phyloP scores from a whole-genome alignment of 257 asterid genomes.

The Nicotiana undulata region DNA sequence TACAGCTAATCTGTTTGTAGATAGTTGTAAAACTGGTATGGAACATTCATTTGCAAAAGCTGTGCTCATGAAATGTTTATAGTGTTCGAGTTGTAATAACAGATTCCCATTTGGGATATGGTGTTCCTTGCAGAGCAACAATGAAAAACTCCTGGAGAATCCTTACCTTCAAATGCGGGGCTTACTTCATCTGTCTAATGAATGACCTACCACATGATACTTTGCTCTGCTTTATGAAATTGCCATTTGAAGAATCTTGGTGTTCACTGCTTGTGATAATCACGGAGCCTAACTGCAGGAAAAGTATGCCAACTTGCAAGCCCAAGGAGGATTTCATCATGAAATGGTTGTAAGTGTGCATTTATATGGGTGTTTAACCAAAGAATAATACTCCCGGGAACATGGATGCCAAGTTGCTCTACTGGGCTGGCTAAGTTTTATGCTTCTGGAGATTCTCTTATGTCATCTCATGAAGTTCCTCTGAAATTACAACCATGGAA shows the following conservation, averaged over 20 bases:
- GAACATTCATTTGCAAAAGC: background rate
- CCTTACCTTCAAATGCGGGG: conserved; percentile 99
- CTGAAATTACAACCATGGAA: background rate
- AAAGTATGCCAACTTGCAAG: background rate
- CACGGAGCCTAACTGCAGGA: background rate
- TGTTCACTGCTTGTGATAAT: background rate
- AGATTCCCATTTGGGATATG: conserved; percentile 17
- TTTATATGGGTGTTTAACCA: conserved; percentile 12
- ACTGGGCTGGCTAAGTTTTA: conserved; percentile 8
- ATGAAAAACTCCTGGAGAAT: conserved; percentile 97
- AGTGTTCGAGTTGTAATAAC: background rate
- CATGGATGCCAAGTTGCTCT: conserved; percentile 1
- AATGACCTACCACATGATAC: conserved; percentile 25
- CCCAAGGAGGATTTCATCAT: background rate
- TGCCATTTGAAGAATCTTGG: conserved; percentile 2
- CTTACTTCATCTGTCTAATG: conserved; percentile 73
- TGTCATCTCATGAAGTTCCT: conserved; percentile 3
- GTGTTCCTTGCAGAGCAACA: conserved; percentile 78
- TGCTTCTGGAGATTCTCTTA: conserved; percentile 15
- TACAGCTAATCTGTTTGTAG: background rate
- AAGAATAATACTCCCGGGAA: conserved; percentile 17
- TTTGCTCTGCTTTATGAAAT: conserved; percentile 18
- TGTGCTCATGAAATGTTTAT: background rate
- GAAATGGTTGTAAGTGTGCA: conserved; percentile 8
- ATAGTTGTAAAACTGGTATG: background rate